A percentile compares a stretch with the other conserved stretches of the same genome.
Conservation (phyloP, 495 filamentous ascomycete genomes). For the Viridothelium virens region DNA sequence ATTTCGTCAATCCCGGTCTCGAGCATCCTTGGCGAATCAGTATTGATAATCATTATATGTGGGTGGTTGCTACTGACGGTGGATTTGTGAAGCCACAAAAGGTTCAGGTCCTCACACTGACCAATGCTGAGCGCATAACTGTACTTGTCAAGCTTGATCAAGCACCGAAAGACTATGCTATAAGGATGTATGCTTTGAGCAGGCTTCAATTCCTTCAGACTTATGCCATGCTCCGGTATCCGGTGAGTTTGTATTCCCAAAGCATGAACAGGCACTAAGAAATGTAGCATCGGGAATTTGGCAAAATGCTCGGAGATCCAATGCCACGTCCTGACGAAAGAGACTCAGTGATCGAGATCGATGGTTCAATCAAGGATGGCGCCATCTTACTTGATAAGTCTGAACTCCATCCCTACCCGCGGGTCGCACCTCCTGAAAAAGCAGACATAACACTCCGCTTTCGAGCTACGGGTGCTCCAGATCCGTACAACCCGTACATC, state of each 20-base stretch:
- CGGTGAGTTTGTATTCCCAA: neutral
- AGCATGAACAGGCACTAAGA: neutral
- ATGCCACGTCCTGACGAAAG: neutral
- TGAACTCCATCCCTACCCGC: neutral
- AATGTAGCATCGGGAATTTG: slow-evolving; percentile 2
- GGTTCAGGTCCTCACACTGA: neutral
- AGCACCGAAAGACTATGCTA: slow-evolving; percentile 1
- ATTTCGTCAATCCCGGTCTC: slow-evolving; percentile 8
- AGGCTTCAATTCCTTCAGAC: slow-evolving; percentile 9
- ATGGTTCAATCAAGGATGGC: neutral
- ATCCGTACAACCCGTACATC: slow-evolving; percentile 3
- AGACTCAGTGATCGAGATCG: neutral
- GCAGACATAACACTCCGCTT: slow-evolving; percentile 6
- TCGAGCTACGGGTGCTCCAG: slow-evolving; percentile 1
- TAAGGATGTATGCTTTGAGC: neutral
- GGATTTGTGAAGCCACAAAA: slow-evolving; percentile 6
- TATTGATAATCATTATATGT: slow-evolving; percentile 8
- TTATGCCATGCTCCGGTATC: slow-evolving; percentile 8
- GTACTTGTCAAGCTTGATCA: slow-evolving; percentile 7
- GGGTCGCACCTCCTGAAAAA: neutral
- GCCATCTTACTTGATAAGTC: neutral
- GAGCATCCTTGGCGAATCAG: slow-evolving; percentile 10
- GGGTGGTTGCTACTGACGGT: slow-evolving; percentile 1
- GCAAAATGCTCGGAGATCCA: neutral
- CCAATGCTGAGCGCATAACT: slow-evolving; percentile 7